Evolutionary conservation across 306 rosid species (phyloP).

Genomic region (Carpinus fangiana): DNA sequence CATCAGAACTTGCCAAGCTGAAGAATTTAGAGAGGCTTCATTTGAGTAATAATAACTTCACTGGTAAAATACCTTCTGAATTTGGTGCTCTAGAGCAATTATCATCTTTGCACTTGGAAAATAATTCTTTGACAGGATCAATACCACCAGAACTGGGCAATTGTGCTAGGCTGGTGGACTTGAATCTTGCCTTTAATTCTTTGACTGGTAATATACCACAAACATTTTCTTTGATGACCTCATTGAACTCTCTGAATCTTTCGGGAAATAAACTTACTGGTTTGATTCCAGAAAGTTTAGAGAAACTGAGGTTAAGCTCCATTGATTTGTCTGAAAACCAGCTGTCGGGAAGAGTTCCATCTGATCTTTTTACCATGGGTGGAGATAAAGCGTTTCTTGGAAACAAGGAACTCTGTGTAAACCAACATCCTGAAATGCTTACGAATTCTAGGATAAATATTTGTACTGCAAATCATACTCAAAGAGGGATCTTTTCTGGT

Average conservation of each 20-base stretch:
- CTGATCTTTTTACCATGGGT: conserved; percentile 62
- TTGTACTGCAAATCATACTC: conserved; percentile 43
- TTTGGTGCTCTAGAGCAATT: conserved; percentile 67
- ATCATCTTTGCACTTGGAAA: conserved; percentile 75
- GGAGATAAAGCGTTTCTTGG: conserved; percentile 70
- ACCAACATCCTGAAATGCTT: conserved; percentile 37
- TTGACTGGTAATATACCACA: conserved; percentile 65
- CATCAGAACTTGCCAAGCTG: conserved; percentile 69
- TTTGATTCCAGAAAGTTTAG: conserved; percentile 62
- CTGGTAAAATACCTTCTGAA: conserved; percentile 70
- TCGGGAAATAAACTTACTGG: conserved; percentile 73
- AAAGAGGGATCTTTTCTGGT: conserved; percentile 33
- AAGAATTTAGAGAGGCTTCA: conserved; percentile 71
- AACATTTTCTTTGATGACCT: conserved; percentile 61
- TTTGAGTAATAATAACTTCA: conserved; percentile 63
- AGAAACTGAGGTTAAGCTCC: conserved; percentile 69
- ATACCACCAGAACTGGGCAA: conserved; percentile 67
- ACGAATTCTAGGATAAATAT: conserved; percentile 44
- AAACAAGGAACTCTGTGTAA: conserved; percentile 74
- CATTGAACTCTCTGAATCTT: conserved; percentile 80
- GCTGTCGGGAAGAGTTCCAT: conserved; percentile 70
- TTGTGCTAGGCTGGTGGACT: conserved; percentile 71
- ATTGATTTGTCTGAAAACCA: conserved; percentile 78
- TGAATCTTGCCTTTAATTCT: conserved; percentile 78
- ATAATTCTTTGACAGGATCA: conserved; percentile 64